Evolutionary conservation across 176 grass and related monocot species (phyloP), one percentile per base, ranked within the genome.

Genomic region (Musa troglodytarum): DNA sequence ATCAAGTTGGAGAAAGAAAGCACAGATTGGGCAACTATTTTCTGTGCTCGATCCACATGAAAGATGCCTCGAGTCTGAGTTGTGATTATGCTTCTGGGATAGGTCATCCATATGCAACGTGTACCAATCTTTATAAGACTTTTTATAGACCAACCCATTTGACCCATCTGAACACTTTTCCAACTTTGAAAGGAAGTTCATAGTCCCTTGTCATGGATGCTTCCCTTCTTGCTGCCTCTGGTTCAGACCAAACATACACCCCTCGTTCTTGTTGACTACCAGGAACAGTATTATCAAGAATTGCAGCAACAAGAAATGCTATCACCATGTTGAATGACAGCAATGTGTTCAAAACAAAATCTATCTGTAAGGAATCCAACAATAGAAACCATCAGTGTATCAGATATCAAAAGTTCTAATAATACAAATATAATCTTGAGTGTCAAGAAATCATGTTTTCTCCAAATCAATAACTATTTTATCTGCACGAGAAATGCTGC

Each of bases 281-380:
- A 63, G 91, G 91, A 78, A 95, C 91, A 23, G 91, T 99, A 52
- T 92, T 94, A 84, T 99, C 96, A 68, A 99, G 86, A 58, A 99
- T 21, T 1, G 88, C 49, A 65, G 88, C 96, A 57, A 94, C 86
- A 50, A 95, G 78, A 92, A 99, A 99, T 72, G 90, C 96, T 84
- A 99, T 84, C 61, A 99, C 96, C 96, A 94, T 89, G 76, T 99
- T 89, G 81, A 94, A 88, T 61, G 90, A 94, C 63, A 94, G 73
- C 54, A 95, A 22, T 23, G 81, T 94, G 81, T 99, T 94, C 62
- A 99, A 67, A 68, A 99, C 83, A 82, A 92, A 99, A 78, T 99
- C 92, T 72, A 94, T 85, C 93, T 96, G 78, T 75, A 19, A 5
- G 49, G 53, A 84, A 85, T 53, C 79, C 68, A 52, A 13, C 9